A percentile compares a stretch with the other conserved stretches of the same genome.
phyloP scores from a whole-genome alignment of 148 eudicot species.

The Rhododendron ferrugineum region DNA sequence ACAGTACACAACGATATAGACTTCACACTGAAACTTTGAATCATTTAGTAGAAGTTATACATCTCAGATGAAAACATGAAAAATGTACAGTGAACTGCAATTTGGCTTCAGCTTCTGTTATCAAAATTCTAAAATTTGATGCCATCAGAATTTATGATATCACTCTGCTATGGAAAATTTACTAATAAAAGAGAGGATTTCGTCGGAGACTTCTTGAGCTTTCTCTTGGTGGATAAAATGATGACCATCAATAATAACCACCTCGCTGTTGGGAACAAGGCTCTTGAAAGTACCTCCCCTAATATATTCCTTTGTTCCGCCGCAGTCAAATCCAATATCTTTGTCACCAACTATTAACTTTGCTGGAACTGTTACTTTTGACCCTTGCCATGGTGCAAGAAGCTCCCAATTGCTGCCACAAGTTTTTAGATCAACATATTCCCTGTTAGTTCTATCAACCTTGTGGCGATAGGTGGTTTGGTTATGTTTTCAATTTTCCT shows the following conservation, averaged over 20 bases:
- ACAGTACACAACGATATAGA: neutral
- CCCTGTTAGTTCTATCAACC: neutral
- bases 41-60: neutral
- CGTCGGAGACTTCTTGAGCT: constrained; percentile 36
- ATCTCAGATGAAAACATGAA: neutral
- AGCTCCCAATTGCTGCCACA: constrained; percentile 49
- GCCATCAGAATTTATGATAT: neutral
- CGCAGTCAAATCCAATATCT: constrained; percentile 36
- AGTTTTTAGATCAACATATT: neutral
- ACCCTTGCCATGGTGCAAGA: constrained; percentile 49
- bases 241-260: constrained; percentile 41
- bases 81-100: neutral
- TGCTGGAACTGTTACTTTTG: constrained; percentile 43
- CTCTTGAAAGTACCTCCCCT: constrained; percentile 28
- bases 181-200: constrained; percentile 34
- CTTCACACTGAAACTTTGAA: neutral
- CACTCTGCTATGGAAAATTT: constrained; percentile 11
- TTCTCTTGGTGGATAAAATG: constrained; percentile 49
- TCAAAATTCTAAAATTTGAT: neutral
- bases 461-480: neutral
- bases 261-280: constrained; percentile 36
- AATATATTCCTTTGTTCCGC: constrained; percentile 36
- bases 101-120: neutral
- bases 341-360: constrained; percentile 44
- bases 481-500: neutral